Evolutionary conservation across 768 basidiomycete genomes (phyloP).

Genomic region (Tricholoma bakamatsutake): DNA sequence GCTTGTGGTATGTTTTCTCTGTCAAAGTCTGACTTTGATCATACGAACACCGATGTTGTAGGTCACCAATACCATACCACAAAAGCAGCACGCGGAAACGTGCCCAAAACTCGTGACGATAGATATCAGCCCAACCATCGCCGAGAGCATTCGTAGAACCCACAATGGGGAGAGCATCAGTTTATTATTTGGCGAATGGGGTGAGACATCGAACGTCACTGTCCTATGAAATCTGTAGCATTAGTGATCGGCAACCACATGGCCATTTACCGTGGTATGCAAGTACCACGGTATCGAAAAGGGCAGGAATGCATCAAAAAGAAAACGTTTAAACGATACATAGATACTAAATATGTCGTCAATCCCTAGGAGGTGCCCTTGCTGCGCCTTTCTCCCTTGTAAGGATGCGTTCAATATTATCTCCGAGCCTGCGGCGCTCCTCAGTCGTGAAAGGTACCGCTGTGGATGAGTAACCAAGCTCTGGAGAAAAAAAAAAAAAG

Average conservation of each 20-base stretch:
- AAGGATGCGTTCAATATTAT: conserved; percentile 54
- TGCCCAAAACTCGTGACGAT: conserved; percentile 82
- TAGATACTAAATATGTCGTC: not conserved
- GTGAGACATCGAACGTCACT: conserved; percentile 41
- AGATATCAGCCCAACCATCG: conserved; percentile 87
- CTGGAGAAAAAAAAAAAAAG: conserved; percentile 37
- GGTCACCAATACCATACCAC: conserved; percentile 96
- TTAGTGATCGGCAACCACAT: conserved; percentile 4
- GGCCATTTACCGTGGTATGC: not conserved
- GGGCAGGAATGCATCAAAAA: too few relatives aligned
- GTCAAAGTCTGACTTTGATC: not conserved
- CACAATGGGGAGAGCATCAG: conserved; percentile 95
- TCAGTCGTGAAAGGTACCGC: conserved; percentile 46
- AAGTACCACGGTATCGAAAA: not conserved
- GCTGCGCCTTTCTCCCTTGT: conserved; percentile 64
- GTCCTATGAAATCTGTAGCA: conserved; percentile 25
- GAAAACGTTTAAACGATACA: not conserved
- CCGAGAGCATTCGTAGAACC: conserved; percentile 92
- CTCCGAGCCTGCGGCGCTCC: conserved; percentile 55
- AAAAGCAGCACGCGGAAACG: conserved; percentile 54
- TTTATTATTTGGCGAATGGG: conserved; percentile 80
- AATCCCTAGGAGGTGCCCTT: conserved; percentile 41
- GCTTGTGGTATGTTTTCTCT: conserved; percentile 63
- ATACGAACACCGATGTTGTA: conserved; percentile 22
- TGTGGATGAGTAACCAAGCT: conserved; percentile 63